Base-by-base conservation (phyloP, 2,329 filamentous ascomycete species). In the Sclerotinia trifoliorum region DNA sequence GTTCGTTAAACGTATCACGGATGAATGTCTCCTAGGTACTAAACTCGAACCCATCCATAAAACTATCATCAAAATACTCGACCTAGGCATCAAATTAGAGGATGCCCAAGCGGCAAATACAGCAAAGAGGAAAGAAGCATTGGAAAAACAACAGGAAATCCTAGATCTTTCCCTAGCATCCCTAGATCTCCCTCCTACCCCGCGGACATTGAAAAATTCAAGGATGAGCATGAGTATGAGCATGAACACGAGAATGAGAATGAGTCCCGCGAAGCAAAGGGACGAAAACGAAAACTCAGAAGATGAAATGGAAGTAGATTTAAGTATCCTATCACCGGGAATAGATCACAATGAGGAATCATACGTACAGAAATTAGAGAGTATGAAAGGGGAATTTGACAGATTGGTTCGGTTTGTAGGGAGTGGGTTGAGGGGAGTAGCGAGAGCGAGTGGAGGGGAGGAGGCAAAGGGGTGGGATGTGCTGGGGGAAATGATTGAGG, bases 401-500 rank as follows among this genome's bases (percentile, higher is more conserved):
- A 83, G 84, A 55, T 81, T 90, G 60, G 75, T 93, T 39, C 81
- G 84, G 0, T 96, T 96, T 77, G 83, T 95, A 19, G 84, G 84
- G 2, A 87, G 89, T 62, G 93, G 91, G 0, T 77, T 97, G 71
- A 86, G 89, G 66, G 90, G 90, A 13, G 86, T 95, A 13, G 89
- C 92, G 62, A 85, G 93, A 73, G 90, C 89, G 46, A 89, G 90
- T 60, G 87, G 87, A 39, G 88, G 92, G 79, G 72, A 73, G 11
- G 73, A 74, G 24, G 70, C 73, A 1, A 75, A 85, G 44, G 86
- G 89, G 76, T 94, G 93, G 90, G 92, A 95, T 78, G 87, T 90
- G 69, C 77, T 97, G 70, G 92, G 91, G 0, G 92, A 96, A 78
- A 91, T 90, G 81, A 78, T 96, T 56, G 90, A 94, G 73, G 83